Percentiles rank a stretch among this genome's conserved stretches.
Evolutionary conservation across 352 stramenopile species (phyloP).

Genomic region (Globisporangium iwayamae): DNA sequence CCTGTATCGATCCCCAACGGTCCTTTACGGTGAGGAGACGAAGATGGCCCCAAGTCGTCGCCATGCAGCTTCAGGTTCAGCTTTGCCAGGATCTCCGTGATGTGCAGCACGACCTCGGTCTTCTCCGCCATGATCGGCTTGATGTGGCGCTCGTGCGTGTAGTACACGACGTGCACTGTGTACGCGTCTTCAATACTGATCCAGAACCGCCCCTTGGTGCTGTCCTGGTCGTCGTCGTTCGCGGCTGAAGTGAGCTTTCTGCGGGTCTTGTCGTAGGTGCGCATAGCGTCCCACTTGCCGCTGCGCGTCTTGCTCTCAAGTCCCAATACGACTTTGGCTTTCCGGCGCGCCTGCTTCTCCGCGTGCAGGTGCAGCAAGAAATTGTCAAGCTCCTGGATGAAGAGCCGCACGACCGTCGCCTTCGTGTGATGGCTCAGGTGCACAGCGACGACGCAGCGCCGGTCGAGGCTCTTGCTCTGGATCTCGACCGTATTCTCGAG

Average conservation of each 20-base stretch:
- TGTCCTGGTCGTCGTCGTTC: constrained; percentile 23
- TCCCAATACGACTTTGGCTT: constrained; percentile 35
- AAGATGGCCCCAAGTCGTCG: constrained; percentile 7
- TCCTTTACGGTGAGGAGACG: neutral
- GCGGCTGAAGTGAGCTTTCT: constrained; percentile 23
- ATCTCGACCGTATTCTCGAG: constrained; percentile 73
- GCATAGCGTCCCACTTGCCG: constrained; percentile 37
- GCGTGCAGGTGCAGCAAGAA: constrained; percentile 40
- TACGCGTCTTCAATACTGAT: constrained; percentile 69
- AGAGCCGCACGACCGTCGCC: constrained; percentile 40
- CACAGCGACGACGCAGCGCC: constrained; percentile 45
- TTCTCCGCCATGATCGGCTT: constrained; percentile 64
- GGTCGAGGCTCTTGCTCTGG: constrained; percentile 60
- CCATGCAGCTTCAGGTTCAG: constrained; percentile 31
- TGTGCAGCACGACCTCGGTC: constrained; percentile 62
- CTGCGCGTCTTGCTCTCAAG: constrained; percentile 39
- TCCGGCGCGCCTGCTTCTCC: constrained; percentile 23
- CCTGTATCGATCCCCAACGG: neutral
- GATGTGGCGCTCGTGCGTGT: constrained; percentile 64
- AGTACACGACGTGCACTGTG: constrained; percentile 72
- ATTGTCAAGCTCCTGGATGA: constrained; percentile 75
- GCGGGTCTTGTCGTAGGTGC: constrained; percentile 30
- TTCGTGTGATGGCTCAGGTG: constrained; percentile 60
- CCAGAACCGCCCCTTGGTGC: constrained; percentile 48
- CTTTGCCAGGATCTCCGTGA: constrained; percentile 51